Evolutionary conservation across 441 rosid species (phyloP), one percentile per base, ranked within the genome.

Genomic region (Gossypium schwendimanii): DNA sequence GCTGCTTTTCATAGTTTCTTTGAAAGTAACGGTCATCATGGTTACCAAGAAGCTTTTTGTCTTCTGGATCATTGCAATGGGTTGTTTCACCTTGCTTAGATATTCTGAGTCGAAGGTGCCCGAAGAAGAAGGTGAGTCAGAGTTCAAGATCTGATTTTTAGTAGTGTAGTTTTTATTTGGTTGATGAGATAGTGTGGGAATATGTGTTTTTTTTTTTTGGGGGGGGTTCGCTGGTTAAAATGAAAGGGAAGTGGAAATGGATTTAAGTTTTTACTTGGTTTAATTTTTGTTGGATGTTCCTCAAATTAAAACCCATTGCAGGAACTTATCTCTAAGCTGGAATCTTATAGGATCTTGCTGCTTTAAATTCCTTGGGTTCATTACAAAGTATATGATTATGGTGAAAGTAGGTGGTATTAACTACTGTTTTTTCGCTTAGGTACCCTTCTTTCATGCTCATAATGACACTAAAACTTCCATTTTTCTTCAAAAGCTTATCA

Each of bases 51-150:
- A 79, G 59, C 36, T 78, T 70, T 72, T 76, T 69, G 79, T 75
- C 52, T 79, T 84, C 73, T 76, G 75, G 73, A 78, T 82, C 71
- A 49, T 83, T 75, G 79, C 82, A 14, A 66, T 85, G 76, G 70
- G 78, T 73, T 91, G 83, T 84, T 83, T 84, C 69, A 39, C 61
- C 49, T 70, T 80, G 79, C 73, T 76, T 68, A 67, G 73, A 53
- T 53, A 81, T 59, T 77, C 79, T 67, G 86, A 82, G 70, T 78
- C 86, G 12, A 85, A 79, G 79, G 76, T 91, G 75, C 87, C 87
- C 12, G 84, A 85, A 55, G 81, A 78, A 39, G 94, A 89, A 89
- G 94, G 97, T 88, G 14, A 24, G 85, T 76, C 66, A 70, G 67
- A 33, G 55, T 49, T 11, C 15, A 9, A 44, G 72, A 63, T 50